phyloP scores from a whole-genome alignment of 306 rosid species.

The Nissolia schottii region DNA sequence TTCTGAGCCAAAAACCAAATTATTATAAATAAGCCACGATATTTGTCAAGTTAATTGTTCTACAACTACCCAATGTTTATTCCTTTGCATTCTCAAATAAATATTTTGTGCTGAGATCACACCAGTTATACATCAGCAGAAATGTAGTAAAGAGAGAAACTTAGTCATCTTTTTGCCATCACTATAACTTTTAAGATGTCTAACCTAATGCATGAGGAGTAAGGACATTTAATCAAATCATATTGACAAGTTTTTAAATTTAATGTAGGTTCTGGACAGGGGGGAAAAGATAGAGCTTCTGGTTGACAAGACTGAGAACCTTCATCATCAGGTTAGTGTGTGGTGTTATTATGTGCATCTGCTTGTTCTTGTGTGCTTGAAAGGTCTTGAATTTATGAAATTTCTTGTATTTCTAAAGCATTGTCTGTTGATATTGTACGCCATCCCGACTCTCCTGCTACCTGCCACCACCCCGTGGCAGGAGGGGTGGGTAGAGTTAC shows the following conservation, averaged over 20 bases:
- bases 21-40: not conserved
- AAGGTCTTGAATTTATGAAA: constrained; percentile 24
- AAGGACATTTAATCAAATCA: not conserved
- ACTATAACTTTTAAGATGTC: not conserved
- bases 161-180: not conserved
- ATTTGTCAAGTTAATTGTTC: not conserved
- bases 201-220: not conserved
- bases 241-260: constrained; percentile 35
- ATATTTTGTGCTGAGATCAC: not conserved
- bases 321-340: constrained; percentile 75
- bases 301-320: constrained; percentile 96
- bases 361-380: not conserved
- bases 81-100: not conserved
- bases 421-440: not conserved
- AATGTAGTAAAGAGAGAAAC: not conserved
- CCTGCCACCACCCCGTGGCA: not conserved
- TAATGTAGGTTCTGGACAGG: constrained; percentile 80
- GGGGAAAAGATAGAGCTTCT: constrained; percentile 98
- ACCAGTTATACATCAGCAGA: not conserved
- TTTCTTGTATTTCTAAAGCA: not conserved
- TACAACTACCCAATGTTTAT: not conserved
- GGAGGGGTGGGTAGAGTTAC: not conserved
- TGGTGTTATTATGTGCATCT: not conserved
- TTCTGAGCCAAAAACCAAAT: not conserved
- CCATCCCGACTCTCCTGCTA: not conserved